phyloP scores from a whole-genome alignment of 2,329 filamentous ascomycete species.

The Talaromyces piceae region DNA sequence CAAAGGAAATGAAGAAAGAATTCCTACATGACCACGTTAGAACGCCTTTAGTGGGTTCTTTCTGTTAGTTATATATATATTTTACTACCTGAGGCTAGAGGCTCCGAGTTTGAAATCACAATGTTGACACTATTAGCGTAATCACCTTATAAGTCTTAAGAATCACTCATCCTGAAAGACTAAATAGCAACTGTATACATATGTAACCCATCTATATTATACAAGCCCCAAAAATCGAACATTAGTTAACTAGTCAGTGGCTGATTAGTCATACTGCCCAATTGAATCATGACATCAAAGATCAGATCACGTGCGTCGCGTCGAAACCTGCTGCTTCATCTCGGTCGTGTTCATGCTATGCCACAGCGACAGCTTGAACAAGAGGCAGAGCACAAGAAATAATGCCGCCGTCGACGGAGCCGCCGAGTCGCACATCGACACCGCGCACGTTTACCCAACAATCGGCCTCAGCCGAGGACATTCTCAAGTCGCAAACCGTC shows the following conservation, averaged over 20 bases:
- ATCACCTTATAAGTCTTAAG: no score
- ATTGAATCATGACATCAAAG: not conserved
- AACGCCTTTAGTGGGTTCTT: no score
- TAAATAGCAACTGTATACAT: not conserved
- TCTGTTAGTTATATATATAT: no score
- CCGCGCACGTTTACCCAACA: constrained; percentile 61
- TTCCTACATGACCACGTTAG: no score
- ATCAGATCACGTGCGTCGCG: not conserved
- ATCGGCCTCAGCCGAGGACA: constrained; percentile 68
- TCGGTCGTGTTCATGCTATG: not conserved
- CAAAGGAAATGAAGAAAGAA: no score
- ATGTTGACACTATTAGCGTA: no score
- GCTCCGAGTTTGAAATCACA: no score
- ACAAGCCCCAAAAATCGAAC: no score
- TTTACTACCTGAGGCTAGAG: no score
- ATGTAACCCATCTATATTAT: no score
- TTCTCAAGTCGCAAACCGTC: constrained; percentile 78
- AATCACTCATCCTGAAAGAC: no score
- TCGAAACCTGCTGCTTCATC: not conserved
- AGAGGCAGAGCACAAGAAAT: not conserved
- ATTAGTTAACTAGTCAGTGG: not conserved
- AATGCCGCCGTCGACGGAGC: constrained; percentile 23
- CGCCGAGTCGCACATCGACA: constrained; percentile 36
- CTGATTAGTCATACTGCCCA: not conserved
- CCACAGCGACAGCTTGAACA: not conserved